Evolutionary conservation across 2,329 filamentous ascomycete genomes (phyloP).

Genomic region (Botrytis squamosa): DNA sequence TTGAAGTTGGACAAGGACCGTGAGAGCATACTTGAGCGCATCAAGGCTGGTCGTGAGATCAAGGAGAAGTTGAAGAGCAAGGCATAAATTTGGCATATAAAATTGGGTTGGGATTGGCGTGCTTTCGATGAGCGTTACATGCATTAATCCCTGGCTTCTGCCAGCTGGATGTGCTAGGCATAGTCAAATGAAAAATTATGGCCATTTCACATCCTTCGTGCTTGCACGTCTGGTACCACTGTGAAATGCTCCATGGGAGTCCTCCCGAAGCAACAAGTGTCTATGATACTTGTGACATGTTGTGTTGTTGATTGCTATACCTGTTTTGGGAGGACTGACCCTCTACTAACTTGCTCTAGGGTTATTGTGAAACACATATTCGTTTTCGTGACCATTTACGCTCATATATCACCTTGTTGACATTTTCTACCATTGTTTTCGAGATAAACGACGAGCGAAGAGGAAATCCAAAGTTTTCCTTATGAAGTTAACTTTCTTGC

Average conservation of each 20-base stretch:
- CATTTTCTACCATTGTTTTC: slow-evolving; percentile 63
- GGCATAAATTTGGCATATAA: slow-evolving; percentile 30
- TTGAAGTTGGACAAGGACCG: slow-evolving; percentile 97
- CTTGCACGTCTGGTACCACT: slow-evolving; percentile 43
- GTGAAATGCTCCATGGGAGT: slow-evolving; percentile 76
- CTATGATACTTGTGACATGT: slow-evolving; percentile 22
- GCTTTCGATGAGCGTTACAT: slow-evolving; percentile 27
- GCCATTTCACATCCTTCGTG: slow-evolving; percentile 64
- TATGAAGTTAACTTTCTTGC: slow-evolving; percentile 56
- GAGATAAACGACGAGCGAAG: slow-evolving; percentile 95
- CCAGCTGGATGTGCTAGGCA: slow-evolving; percentile 31
- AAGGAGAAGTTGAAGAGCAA: slow-evolving; percentile 56
- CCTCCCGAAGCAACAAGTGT: slow-evolving; percentile 58
- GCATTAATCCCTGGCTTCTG: slow-evolving; percentile 23
- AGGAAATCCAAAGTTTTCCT: slow-evolving; percentile 57
- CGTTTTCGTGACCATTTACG: slow-evolving; percentile 45
- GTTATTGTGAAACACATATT: background rate
- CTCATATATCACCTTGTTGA: slow-evolving; percentile 88
- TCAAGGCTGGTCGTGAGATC: slow-evolving; percentile 76
- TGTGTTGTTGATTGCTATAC: slow-evolving; percentile 36
- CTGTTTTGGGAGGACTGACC: slow-evolving; percentile 36
- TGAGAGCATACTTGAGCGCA: slow-evolving; percentile 83
- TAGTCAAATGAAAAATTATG: slow-evolving; percentile 49
- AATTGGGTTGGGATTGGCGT: slow-evolving; percentile 26
- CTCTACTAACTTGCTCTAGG: slow-evolving; percentile 33